Conservation (phyloP, 768 basidiomycete genomes). For the Psilocybe cyanescens region DNA sequence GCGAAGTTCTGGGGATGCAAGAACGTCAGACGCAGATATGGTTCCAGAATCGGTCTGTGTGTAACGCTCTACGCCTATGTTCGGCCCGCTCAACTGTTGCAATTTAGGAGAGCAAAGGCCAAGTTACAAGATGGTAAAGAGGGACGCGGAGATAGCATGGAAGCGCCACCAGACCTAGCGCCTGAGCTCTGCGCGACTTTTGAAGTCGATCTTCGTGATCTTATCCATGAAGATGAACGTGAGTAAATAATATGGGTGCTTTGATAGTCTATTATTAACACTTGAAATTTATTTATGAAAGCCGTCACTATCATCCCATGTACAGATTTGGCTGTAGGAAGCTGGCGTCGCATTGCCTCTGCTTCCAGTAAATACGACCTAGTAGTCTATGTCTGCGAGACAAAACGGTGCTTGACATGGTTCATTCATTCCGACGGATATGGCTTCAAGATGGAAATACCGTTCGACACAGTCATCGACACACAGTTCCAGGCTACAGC, state of each 20-base stretch:
- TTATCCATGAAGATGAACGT: constrained; percentile 84
- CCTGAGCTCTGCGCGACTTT: constrained; percentile 55
- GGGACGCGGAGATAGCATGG: constrained; percentile 32
- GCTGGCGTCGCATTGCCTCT: constrained; percentile 76
- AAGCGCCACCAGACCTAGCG: constrained; percentile 48
- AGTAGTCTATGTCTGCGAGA: constrained; percentile 75
- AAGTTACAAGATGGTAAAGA: constrained; percentile 69
- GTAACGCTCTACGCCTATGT: background rate
- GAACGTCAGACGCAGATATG: constrained; percentile 90
- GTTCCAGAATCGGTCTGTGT: constrained; percentile 80
- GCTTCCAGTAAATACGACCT: constrained; percentile 61
- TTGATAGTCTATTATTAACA: background rate
- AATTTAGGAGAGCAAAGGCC: constrained; percentile 76
- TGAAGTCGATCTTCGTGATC: constrained; percentile 60
- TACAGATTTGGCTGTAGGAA: constrained; percentile 73
- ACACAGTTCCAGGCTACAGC: constrained; percentile 58
- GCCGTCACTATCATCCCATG: constrained; percentile 81
- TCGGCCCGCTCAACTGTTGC: background rate
- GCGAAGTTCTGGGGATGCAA: constrained; percentile 75
- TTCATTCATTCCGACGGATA: constrained; percentile 74
- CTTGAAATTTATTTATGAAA: constrained; percentile 25
- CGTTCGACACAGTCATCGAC: constrained; percentile 64
- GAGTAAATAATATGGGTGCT: constrained; percentile 32
- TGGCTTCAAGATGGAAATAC: constrained; percentile 86
- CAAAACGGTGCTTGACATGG: constrained; percentile 72